These are phyloP conservation scores for Septoria linicola DNA, from an alignment of 2,329 filamentous ascomycete species.

Conservation along the genomic window DNA sequence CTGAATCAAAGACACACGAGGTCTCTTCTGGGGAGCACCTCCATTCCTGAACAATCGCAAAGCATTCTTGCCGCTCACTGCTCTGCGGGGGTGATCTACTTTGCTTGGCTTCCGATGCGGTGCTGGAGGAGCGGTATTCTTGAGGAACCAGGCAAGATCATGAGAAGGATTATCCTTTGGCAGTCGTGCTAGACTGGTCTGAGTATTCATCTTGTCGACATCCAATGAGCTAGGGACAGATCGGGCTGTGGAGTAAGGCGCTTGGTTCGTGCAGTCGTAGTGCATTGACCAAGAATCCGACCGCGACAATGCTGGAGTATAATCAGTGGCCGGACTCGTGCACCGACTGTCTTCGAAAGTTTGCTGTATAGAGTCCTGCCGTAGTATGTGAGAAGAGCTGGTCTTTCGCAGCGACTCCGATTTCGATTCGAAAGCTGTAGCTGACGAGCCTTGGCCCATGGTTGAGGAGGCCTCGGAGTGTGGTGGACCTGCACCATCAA, in stretches of 20 bases:
- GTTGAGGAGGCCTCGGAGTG: conserved; percentile 26
- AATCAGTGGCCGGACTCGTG: conserved; percentile 15
- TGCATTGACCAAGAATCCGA: conserved; percentile 35
- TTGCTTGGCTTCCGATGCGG: conserved; percentile 35
- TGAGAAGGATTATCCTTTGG: conserved; percentile 34
- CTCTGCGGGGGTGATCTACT: conserved; percentile 28
- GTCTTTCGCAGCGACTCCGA: conserved; percentile 26
- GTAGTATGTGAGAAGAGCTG: conserved; percentile 30
- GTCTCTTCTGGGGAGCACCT: conserved; percentile 16
- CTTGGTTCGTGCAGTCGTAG: conserved; percentile 32
- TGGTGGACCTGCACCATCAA: conserved; percentile 26
- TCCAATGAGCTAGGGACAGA: conserved; percentile 9
- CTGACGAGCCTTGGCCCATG: conserved; percentile 35
- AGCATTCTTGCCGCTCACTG: conserved; percentile 34
- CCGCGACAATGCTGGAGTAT: conserved; percentile 18
- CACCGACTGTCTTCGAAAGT: conserved; percentile 26
- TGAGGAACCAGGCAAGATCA: conserved; percentile 42
- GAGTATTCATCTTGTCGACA: conserved; percentile 36
- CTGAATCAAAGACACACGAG: conserved; percentile 17
- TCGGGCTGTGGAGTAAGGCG: conserved; percentile 30
- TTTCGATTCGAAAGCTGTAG: conserved; percentile 15
- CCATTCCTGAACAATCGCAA: conserved; percentile 34
- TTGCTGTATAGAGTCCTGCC: conserved; percentile 33
- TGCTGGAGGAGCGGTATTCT: conserved; percentile 39
- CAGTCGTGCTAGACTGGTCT: conserved; percentile 32